Evolutionary conservation across 495 filamentous ascomycete genomes (phyloP).

Genomic region (Penicillium lagena): DNA sequence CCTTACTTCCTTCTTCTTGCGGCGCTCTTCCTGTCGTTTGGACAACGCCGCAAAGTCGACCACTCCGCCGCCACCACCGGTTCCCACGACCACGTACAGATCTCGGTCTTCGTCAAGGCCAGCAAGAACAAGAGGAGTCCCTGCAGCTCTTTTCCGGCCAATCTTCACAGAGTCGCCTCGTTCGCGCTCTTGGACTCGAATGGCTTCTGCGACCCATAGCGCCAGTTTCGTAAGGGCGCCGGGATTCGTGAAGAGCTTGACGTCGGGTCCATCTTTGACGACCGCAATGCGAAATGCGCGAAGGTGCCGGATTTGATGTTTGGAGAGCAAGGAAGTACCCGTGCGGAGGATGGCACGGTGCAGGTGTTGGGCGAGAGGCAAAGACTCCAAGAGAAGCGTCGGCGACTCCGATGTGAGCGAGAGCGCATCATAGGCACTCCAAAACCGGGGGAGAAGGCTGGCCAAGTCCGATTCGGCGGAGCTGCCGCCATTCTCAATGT

Average conservation of each 20-base stretch:
- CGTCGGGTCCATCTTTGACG: slow-evolving; percentile 91
- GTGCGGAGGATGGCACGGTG: slow-evolving; percentile 92
- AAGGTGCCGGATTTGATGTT: slow-evolving; percentile 87
- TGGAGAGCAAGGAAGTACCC: slow-evolving; percentile 82
- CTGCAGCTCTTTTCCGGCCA: slow-evolving; percentile 48
- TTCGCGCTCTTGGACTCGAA: slow-evolving; percentile 81
- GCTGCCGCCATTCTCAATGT: slow-evolving; percentile 8
- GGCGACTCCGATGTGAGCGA: slow-evolving; percentile 36
- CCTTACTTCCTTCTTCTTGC: slow-evolving; percentile 51
- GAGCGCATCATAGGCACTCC: slow-evolving; percentile 89
- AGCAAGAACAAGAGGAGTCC: slow-evolving; percentile 83
- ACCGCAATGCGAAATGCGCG: slow-evolving; percentile 91
- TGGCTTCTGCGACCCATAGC: slow-evolving; percentile 89
- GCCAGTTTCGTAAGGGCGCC: slow-evolving; percentile 88
- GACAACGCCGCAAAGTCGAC: slow-evolving; percentile 57
- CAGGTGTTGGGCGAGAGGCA: slow-evolving; percentile 81
- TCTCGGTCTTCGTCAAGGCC: slow-evolving; percentile 82
- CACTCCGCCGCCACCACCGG: slow-evolving; percentile 63
- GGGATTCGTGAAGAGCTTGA: slow-evolving; percentile 81
- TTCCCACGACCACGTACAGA: slow-evolving; percentile 86
- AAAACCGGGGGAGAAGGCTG: slow-evolving; percentile 61
- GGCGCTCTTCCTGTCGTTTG: slow-evolving; percentile 58
- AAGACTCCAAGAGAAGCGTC: slow-evolving; percentile 53
- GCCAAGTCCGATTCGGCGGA: slow-evolving; percentile 28
- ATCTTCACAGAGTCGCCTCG: slow-evolving; percentile 60